Evolutionary conservation across 2,329 filamentous ascomycete genomes (phyloP).

Genomic region (Diplocarpon rosae): DNA sequence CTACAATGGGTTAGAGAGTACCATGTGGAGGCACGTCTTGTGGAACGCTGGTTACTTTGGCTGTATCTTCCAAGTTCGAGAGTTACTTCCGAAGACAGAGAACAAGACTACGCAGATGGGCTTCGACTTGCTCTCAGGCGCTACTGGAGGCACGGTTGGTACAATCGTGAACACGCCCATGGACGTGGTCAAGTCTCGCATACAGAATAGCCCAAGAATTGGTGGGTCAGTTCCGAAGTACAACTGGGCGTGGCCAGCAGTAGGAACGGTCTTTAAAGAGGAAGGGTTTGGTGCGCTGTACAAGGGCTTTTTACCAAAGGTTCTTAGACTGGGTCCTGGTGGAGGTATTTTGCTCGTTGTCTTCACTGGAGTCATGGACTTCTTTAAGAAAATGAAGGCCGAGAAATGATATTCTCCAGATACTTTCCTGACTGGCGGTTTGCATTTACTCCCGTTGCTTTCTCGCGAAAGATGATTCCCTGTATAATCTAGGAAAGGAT

Average conservation of each 20-base stretch:
- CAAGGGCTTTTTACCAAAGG: conserved; percentile 97
- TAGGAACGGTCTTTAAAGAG: conserved; percentile 80
- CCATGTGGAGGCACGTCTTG: conserved; percentile 86
- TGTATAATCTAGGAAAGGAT: conserved; percentile 3
- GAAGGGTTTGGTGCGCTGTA: conserved; percentile 88
- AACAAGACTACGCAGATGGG: conserved; percentile 71
- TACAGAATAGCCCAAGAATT: conserved; percentile 84
- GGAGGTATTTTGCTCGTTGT: conserved; percentile 64
- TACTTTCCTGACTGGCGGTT: too few relatives aligned
- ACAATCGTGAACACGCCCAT: conserved; percentile 91
- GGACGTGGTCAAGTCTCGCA: conserved; percentile 96
- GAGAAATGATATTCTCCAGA: conserved; percentile 13
- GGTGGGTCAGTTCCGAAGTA: conserved; percentile 82
- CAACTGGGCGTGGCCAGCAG: conserved; percentile 92
- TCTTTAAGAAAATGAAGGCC: conserved; percentile 58
- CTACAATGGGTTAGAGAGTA: conserved; percentile 95
- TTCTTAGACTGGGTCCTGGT: conserved; percentile 62
- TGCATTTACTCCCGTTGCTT: too few relatives aligned
- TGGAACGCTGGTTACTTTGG: conserved; percentile 98
- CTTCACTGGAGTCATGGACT: conserved; percentile 83
- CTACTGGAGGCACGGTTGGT: conserved; percentile 78
- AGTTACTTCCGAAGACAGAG: conserved; percentile 68
- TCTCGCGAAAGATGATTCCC: neutral
- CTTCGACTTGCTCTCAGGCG: conserved; percentile 81
- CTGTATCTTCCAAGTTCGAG: conserved; percentile 93